Evolutionary conservation across 2,329 filamentous ascomycete species (phyloP), one percentile per base, ranked within the genome.

Genomic region (Ilyonectria destructans): DNA sequence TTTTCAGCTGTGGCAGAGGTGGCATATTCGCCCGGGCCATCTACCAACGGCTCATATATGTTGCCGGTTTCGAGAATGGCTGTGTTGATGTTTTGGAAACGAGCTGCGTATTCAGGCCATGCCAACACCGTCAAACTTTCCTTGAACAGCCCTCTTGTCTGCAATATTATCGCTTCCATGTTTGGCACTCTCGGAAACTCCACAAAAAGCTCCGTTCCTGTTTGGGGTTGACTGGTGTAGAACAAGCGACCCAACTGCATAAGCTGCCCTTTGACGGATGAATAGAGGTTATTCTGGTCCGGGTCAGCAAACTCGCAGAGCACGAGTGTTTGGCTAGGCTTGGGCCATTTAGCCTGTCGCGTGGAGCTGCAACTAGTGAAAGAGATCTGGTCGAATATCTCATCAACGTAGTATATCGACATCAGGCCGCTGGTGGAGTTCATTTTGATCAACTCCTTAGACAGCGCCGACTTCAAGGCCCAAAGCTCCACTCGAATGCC

Each of bases 401-500:
- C 15, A 6, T 52, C 15, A 26, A 52, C 26, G n/a, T 19, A 52
- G 6, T 52, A 7, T 10, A 52, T 9, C 15, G 48, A 31, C 9
- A 51, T 21, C 26, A 51, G 21, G 9, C 26, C 23, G 2, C 17
- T 9, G 13, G 6, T 6, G 48, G 2, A 12, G 12, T 4, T 10
- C 45, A 60, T 17, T 19, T 57, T 57, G 12, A 69, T 45, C 60
- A 70, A 75, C 33, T 70, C 71, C 6, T 63, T 68, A 8, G 75
- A 69, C 15, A 77, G 69, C 33, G 67, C 65, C 12, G 69, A 68
- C 49, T 69, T 55, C 75, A 73, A 77, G 9, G 67, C 72, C 76
- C 76, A 78, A 10, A 77, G 69, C 68, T 78, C 76, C 2, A 78
- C 73, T 6, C 57, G 63, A 31, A 78, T 77, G 10, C 54, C 49